Evolutionary conservation across 2,329 filamentous ascomycete species (phyloP).

Genomic region (Penicillium aurantiogriseum): DNA sequence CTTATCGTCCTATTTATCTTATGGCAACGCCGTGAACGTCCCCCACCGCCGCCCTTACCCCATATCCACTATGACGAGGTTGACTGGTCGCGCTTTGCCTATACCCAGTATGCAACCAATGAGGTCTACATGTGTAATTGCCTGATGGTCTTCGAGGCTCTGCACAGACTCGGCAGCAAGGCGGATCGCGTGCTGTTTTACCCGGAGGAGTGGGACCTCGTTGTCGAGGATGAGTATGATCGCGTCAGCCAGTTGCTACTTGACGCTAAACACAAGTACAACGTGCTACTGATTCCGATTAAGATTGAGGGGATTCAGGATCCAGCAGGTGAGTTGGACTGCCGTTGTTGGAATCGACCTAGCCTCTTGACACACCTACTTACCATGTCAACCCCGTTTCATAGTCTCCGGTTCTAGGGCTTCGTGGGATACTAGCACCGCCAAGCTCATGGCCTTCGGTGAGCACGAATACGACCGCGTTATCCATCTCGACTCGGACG

Average conservation of each 20-base stretch:
- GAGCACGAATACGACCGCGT: conserved; percentile 62
- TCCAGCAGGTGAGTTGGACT: conserved; percentile 22
- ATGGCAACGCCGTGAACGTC: conserved; percentile 23
- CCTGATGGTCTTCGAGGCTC: conserved; percentile 43
- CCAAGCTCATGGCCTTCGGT: conserved; percentile 68
- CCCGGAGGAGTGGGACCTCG: conserved; percentile 41
- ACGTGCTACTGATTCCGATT: conserved; percentile 51
- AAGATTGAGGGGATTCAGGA: conserved; percentile 36
- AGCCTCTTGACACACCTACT: neutral
- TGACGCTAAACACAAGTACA: conserved; percentile 50
- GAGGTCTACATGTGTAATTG: conserved; percentile 45
- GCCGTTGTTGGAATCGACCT: neutral
- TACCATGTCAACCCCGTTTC: neutral
- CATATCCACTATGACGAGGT: conserved; percentile 35
- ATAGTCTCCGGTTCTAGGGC: conserved; percentile 26
- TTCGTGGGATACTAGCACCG: conserved; percentile 64
- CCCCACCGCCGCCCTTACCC: conserved; percentile 19
- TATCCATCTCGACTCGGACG: conserved; percentile 62
- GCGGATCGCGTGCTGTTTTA: conserved; percentile 45
- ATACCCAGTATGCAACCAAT: conserved; percentile 44
- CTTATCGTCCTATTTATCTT: conserved; percentile 28
- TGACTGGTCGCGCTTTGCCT: conserved; percentile 46
- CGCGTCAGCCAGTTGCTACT: conserved; percentile 48
- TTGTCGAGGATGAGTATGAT: conserved; percentile 30
- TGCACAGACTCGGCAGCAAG: conserved; percentile 41